Evolutionary conservation across 306 rosid genomes (phyloP), one percentile per base, ranked within the genome.

Genomic region (Lathyrus oleraceus): DNA sequence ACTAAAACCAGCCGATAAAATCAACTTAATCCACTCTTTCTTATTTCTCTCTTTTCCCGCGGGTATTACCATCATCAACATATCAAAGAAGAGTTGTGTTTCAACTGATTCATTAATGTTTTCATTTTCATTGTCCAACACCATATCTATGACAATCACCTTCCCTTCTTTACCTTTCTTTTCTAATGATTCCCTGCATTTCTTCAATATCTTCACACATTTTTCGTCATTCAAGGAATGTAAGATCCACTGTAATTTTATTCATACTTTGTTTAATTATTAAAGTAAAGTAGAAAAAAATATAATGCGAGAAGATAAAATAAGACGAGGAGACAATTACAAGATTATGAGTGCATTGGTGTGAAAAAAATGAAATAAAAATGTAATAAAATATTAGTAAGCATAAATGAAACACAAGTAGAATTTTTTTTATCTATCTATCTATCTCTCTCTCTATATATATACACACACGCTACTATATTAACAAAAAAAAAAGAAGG

Each of bases 141-240:
- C 52, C 21, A 53, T 39, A 13, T 69, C 74, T 70, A 70, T 56
- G 39, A 35, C 7, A 35, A 35, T 35, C 39, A 35, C 39, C 39
- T 35, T 35, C 10, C 39, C 39, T 35, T 42, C 1, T 57, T 56
- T 57, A 23, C 32, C 75, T 10, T 42, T 49, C 13, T 15, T 11
- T 2, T 19, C 35, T 21, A 72, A 14, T 4, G 76, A 59, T n/a
- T 72, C 76, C 61, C 47, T 72, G 51, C 76, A 72, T n/a, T 61
- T 72, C 52, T 61, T 61, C 51, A 72, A 36, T 20, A 72, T 72
- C 12, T 48, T 10, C 6, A 60, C 12, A 10, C 76, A 72, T 21
- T 72, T 49, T 1, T 47, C 61, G 36, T 60, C 76, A 23, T 19
- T 72, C 61, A 49, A 72, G 5, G 21, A 25, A 48, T 72, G 76